Evolutionary conservation across 306 rosid species (phyloP).

Genomic region (Sphenostylis stenocarpa): DNA sequence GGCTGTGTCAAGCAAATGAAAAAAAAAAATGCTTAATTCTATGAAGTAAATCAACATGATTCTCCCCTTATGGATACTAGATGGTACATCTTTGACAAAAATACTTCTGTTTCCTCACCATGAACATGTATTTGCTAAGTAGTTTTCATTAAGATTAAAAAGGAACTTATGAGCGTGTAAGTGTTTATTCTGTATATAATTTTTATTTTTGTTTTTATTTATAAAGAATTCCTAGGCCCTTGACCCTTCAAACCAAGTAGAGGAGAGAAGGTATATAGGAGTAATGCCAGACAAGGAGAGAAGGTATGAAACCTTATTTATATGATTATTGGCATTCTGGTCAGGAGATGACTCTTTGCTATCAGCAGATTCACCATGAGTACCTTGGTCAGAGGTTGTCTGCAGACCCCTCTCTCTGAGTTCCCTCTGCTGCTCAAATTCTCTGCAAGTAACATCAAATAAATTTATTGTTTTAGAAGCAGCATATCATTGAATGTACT

Average conservation of each 20-base stretch:
- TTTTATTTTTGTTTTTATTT: not conserved
- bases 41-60: not conserved
- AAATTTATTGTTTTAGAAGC: constrained; percentile 31
- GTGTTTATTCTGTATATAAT: not conserved
- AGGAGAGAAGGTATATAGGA: not conserved
- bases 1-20: constrained; percentile 21
- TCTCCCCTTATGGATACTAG: constrained; percentile 12
- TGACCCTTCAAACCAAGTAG: constrained; percentile 15
- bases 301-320: constrained; percentile 60
- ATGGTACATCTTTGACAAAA: not conserved
- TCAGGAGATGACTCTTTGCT: constrained; percentile 65
- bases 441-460: constrained; percentile 65
- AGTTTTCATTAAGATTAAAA: too few species aligned
- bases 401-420: constrained; percentile 92
- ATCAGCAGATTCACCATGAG: constrained; percentile 63
- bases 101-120: not conserved
- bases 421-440: constrained; percentile 99
- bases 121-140: not conserved
- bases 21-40: constrained; percentile 5
- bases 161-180: not conserved
- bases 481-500: constrained; percentile 35
- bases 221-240: not conserved
- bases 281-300: constrained; percentile 7
- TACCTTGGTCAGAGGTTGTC: constrained; percentile 69
- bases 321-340: constrained; percentile 61